Conservation (phyloP, 2,329 filamentous ascomycete genomes). For the Harringtonia aguacate region DNA sequence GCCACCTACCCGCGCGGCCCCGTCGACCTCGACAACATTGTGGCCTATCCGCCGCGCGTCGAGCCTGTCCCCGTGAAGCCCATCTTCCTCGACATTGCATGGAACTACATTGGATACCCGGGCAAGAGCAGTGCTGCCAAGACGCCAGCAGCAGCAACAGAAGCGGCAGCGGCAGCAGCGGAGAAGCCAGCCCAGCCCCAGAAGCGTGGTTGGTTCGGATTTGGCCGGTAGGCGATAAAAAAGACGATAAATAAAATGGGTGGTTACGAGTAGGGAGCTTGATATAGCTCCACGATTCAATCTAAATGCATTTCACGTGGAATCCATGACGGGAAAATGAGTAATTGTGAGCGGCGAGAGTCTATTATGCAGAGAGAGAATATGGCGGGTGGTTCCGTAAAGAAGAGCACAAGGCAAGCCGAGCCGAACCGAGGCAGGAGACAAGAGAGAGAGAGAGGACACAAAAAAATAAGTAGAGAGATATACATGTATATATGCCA, state of each 20-base stretch:
- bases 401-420: too few species aligned
- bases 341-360: too few species aligned
- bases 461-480: too few species aligned
- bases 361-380: too few species aligned
- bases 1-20: conserved; percentile 61
- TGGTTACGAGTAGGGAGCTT: too few species aligned
- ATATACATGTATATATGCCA: too few species aligned
- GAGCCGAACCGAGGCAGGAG: too few species aligned
- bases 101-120: conserved; percentile 95
- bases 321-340: too few species aligned
- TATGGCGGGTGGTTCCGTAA: too few species aligned
- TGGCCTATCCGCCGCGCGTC: conserved; percentile 77
- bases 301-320: too few species aligned
- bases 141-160: neutral
- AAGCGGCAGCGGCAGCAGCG: conserved; percentile 16
- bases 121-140: conserved; percentile 32
- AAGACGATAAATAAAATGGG: neutral
- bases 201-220: conserved; percentile 72
- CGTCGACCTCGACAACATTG: conserved; percentile 68
- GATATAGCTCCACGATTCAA: too few species aligned
- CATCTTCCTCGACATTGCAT: conserved; percentile 90
- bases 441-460: too few species aligned
- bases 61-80: conserved; percentile 85
- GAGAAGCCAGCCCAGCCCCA: conserved; percentile 34
- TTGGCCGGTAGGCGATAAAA: conserved; percentile 36